These are phyloP conservation scores for Hygrophorus russula DNA, from an alignment of 768 basidiomycete species.

Conservation along the genomic window DNA sequence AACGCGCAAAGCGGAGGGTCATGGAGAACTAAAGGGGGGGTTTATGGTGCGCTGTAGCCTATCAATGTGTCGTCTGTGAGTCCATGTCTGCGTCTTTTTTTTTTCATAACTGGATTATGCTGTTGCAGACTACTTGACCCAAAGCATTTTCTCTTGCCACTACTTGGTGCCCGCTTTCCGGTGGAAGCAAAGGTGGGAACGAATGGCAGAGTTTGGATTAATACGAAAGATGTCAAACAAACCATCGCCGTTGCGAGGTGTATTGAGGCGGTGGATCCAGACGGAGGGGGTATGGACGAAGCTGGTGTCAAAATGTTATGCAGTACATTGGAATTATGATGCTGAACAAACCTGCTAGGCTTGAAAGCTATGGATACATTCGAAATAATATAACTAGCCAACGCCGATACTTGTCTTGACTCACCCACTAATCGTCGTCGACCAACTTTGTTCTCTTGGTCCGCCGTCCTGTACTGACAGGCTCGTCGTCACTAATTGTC, in stretches of 20 bases:
- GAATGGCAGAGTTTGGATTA: conserved; percentile 91
- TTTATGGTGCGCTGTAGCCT: conserved; percentile 75
- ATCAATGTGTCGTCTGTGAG: conserved; percentile 78
- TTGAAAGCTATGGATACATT: conserved; percentile 7
- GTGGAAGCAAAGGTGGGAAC: conserved; percentile 83
- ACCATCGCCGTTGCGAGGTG: conserved; percentile 69
- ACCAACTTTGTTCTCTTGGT: conserved; percentile 56
- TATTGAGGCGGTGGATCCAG: conserved; percentile 74
- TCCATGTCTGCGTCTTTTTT: conserved; percentile 7
- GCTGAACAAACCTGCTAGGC: conserved; percentile 5
- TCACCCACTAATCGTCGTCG: conserved; percentile 45
- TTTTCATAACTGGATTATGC: conserved; percentile 1
- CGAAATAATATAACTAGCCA: neutral
- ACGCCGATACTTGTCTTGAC: too few species aligned
- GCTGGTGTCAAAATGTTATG: conserved; percentile 41
- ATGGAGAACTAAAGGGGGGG: conserved; percentile 87
- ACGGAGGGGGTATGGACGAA: conserved; percentile 53
- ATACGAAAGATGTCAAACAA: conserved; percentile 57
- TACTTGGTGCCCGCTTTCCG: conserved; percentile 73
- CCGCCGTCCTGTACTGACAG: conserved; percentile 39
- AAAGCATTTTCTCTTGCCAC: conserved; percentile 70
- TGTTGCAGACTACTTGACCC: conserved; percentile 61
- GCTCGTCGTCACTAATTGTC: conserved; percentile 66
- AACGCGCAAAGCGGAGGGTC: conserved; percentile 85
- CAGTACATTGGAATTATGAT: conserved; percentile 28